Evolutionary conservation across 1,284 basidiomycete species (phyloP), one percentile per base, ranked within the genome.

Genomic region (Pholiota adiposa): DNA sequence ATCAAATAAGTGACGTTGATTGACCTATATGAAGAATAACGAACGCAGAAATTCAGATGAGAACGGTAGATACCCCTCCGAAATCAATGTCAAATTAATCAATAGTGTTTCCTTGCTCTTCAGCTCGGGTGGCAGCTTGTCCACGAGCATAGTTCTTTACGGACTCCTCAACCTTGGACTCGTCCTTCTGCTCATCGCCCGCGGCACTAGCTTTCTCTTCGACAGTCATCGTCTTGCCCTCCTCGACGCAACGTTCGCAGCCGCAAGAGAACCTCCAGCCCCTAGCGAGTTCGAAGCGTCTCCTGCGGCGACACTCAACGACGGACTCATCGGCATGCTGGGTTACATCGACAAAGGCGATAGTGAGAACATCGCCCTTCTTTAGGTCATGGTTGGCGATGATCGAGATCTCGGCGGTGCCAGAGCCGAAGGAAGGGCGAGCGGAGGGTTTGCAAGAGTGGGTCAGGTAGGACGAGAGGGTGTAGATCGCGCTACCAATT

Each of bases 191-290:
- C 19, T 64, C 67, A n/a, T 81, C 77, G 33, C 67, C 70, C 25
- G 79, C n/a, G n/a, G n/a, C 72, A 21, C 70, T 74, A 52, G 73
- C 76, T 11, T 70, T 73, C 57, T 80, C 80, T 18, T 74, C 74
- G 6, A 60, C 62, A 18, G 65, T 69, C 67, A 76, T 59, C 27
- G 64, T 65, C 52, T 72, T 70, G 3, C 70, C 79, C 70, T 93
- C 91, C 55, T 77, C 75, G 44, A 74, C 65, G 70, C 92, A 93
- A 48, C 83, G 81, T 54, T 78, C 71, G 70, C 91, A 93, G 52
- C 77, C 73, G 70, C 91, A 93, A 23, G 87, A 84, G 70, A 93
- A 92, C 62, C 82, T 80, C 92, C 91, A 93, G 36, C 91, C 91
- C 44, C 87, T 80, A n/a, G 84, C 89, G 40, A 93, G 80, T 73